phyloP scores from a whole-genome alignment of 495 filamentous ascomycete species.

The Aspergillus nidulans region DNA sequence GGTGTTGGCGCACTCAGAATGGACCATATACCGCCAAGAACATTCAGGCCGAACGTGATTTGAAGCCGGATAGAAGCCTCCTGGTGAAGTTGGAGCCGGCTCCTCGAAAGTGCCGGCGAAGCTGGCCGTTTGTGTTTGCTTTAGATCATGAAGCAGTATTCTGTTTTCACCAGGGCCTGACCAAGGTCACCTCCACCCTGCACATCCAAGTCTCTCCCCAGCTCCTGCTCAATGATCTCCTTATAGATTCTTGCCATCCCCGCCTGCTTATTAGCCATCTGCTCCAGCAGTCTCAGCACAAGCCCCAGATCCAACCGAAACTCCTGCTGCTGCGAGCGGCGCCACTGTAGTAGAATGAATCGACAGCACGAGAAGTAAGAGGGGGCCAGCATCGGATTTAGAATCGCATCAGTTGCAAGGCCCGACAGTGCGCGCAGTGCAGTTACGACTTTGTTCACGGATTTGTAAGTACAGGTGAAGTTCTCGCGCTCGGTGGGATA shows the following conservation, averaged over 20 bases:
- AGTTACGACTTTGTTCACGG: constrained; percentile 5
- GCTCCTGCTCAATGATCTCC: constrained; percentile 4
- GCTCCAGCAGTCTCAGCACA: constrained; percentile 4
- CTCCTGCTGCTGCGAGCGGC: not conserved
- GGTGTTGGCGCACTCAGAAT: no score
- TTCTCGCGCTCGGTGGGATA: not conserved
- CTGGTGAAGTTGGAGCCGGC: no score
- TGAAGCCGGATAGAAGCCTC: no score
- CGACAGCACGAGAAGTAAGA: constrained; percentile 5
- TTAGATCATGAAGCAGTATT: constrained; percentile 5
- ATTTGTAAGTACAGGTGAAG: constrained; percentile 3
- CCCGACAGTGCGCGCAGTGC: not conserved
- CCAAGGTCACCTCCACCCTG: not conserved
- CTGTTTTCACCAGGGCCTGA: not conserved
- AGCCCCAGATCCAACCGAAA: constrained; percentile 6
- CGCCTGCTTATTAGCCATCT: not conserved
- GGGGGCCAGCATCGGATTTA: constrained; percentile 6
- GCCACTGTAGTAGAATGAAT: not conserved
- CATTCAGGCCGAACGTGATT: no score
- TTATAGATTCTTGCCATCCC: constrained; percentile 1
- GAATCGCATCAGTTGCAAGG: not conserved
- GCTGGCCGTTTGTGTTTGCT: no score
- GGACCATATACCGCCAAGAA: no score
- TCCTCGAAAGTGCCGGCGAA: no score
- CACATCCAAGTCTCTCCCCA: not conserved